Base-by-base conservation (phyloP, 495 filamentous ascomycete genomes). In the Lophiostoma macrostomum region DNA sequence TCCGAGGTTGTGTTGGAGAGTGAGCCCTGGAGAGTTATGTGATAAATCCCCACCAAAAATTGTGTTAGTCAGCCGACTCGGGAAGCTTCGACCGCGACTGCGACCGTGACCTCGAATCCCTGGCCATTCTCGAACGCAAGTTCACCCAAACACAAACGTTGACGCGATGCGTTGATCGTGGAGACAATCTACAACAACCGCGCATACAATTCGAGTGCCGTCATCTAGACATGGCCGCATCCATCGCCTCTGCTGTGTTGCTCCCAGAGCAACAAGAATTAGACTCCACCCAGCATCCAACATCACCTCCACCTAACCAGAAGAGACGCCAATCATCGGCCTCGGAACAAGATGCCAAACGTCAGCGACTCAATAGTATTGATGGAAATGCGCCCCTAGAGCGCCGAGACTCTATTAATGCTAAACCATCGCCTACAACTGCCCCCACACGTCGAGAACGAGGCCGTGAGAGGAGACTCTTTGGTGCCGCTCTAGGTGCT, bases 401-500 rank as follows among this genome's bases (percentile, higher is more conserved):
- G 29, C 20, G 19, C 24, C 53, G 50, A 16, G 34, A 32, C n/a
- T 39, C 55, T 4, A 43, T 28, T 4, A 39, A 27, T 38, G 51
- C 13, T 16, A 49, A 55, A 32, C 41, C 32, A n/a, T 39, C 45
- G 48, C 50, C 39, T 58, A 50, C 24, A 49, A 44, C 61, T 56
- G 36, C 50, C 55, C 23, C 42, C 38, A 41, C 46, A 38, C 61
- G 66, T 12, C 72, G 69, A 56, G 91, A 96, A 64, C 89, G 85
- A 67, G 87, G 86, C 63, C 86, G 93, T 11, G 90, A 88, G 35
- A 85, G 88, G 74, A 78, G 93, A 45, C 77, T 98, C 64, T 96
- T 96, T 72, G 93, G 93, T 45, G 89, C 83, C 43, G 71, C 96
- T 60, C 74, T 96, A 60, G 89, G 85, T 67, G 91, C 90, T 45